Evolutionary conservation across 805 yeast species (phyloP), one percentile per base, ranked within the genome.

Genomic region (Hanseniaspora clermontiae): DNA sequence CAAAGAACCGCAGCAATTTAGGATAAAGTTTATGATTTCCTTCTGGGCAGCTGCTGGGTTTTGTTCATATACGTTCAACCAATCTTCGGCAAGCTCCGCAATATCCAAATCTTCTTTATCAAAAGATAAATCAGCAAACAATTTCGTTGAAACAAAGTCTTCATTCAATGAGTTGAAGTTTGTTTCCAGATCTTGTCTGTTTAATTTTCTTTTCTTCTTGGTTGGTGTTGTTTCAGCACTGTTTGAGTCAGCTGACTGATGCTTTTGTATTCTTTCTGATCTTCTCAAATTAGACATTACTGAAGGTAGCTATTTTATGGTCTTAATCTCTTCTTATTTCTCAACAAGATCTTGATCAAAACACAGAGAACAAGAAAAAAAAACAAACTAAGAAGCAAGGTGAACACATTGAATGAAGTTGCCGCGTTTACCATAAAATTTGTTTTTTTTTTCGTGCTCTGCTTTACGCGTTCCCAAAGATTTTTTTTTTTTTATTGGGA

Each of bases 1-100:
- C 20, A 79, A 74, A 51, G 89, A 83, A 0, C 96, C 96, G 65
- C 87, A 80, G 50, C 82, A 72, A 58, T 89, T 73, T 43, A 90
- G 69, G 0, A 87, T 61, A 51, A 88, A 73, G 66, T 90, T 89
- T 45, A 89, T 69, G 51, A 89, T 68, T 39, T 78, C 79, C 46
- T 80, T 77, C 52, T 86, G 68, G 1, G 89, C 82, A 14, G 65
- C 65, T 56, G 73, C 71, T 49, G 73, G 67, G 57, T 72, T 70
- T 11, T 65, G 69, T 46, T 67, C 70, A 61, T 79, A 83, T 20
- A 70, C 70, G 14, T 79, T 81, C 12, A 83, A 61, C 84, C 86
- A 83, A 29, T 72, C 75, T n/a, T 74, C 66, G 1, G 82, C 80
- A 2, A 79, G 58, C 45, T 80, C 83, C 1, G 69, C 70, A 14